Conservation (phyloP, 805 yeast genomes). For the Ogataea paraovalis region DNA sequence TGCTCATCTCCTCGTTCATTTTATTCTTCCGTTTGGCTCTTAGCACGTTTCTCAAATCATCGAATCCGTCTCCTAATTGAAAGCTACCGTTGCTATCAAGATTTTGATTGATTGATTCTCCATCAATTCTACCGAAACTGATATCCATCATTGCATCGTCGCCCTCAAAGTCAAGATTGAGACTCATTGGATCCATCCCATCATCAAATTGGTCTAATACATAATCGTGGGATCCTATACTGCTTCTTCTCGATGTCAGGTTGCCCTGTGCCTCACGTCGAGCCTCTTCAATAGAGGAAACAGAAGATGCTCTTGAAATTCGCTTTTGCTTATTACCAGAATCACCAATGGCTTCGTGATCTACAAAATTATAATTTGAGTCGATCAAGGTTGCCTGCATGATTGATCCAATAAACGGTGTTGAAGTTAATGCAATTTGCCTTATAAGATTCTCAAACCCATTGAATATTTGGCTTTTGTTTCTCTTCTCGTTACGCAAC, state of each 20-base stretch:
- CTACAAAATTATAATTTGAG: neutral
- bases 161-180: slow-evolving; percentile 8
- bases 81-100: neutral
- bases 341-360: neutral
- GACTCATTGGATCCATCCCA: neutral
- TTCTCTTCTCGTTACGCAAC: neutral
- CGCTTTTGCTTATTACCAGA: neutral
- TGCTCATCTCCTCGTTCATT: neutral
- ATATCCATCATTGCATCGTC: slow-evolving; percentile 22
- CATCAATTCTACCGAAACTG: slow-evolving; percentile 1
- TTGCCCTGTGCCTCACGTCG: slow-evolving; percentile 16
- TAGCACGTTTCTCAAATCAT: slow-evolving; percentile 6
- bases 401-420: neutral
- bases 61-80: slow-evolving; percentile 8
- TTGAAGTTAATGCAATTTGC: neutral
- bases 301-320: slow-evolving; percentile 19
- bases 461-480: neutral
- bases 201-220: neutral
- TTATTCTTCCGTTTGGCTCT: slow-evolving; percentile 1
- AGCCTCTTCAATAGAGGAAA: slow-evolving; percentile 26
- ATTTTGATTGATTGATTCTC: too few species aligned
- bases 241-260: slow-evolving; percentile 12
- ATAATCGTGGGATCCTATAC: neutral
- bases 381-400: too few species aligned
- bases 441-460: neutral